Conservation (phyloP, 495 filamentous ascomycete species). For the Penicillium alfredii region DNA sequence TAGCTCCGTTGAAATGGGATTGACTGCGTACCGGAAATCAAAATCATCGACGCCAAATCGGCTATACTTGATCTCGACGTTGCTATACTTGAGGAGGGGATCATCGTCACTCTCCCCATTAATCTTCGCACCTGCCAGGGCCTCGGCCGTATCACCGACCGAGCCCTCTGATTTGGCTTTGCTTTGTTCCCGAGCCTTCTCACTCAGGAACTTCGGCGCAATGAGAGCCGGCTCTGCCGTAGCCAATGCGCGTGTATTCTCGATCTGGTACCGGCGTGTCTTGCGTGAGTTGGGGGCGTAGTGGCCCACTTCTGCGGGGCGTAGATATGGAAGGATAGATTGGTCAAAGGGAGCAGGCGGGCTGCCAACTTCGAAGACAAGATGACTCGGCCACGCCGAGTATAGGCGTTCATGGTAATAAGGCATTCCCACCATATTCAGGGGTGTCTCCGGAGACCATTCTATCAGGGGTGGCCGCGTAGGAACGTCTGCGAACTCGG, state of each 20-base stretch:
- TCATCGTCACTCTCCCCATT: constrained; percentile 59
- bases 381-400: constrained; percentile 82
- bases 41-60: constrained; percentile 97
- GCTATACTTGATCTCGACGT: constrained; percentile 94
- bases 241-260: constrained; percentile 58
- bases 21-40: constrained; percentile 73
- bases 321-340: constrained; percentile 60
- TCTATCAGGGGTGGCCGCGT: constrained; percentile 48
- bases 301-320: constrained; percentile 61
- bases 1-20: no score
- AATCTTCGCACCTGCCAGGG: constrained; percentile 54
- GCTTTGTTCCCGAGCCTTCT: constrained; percentile 70
- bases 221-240: constrained; percentile 49
- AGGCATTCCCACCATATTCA: constrained; percentile 85
- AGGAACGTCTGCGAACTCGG: constrained; percentile 67
- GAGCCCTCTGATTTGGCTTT: constrained; percentile 47
- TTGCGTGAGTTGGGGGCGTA: constrained; percentile 75
- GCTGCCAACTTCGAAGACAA: constrained; percentile 75
- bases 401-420: constrained; percentile 83
- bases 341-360: constrained; percentile 73
- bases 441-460: constrained; percentile 70
- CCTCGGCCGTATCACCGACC: constrained; percentile 57
- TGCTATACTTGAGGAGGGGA: constrained; percentile 78
- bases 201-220: constrained; percentile 86
- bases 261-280: constrained; percentile 70